These are phyloP conservation scores for Endoconidiophora polonica DNA, from an alignment of 2,329 filamentous ascomycete species.

Conservation along the genomic window DNA sequence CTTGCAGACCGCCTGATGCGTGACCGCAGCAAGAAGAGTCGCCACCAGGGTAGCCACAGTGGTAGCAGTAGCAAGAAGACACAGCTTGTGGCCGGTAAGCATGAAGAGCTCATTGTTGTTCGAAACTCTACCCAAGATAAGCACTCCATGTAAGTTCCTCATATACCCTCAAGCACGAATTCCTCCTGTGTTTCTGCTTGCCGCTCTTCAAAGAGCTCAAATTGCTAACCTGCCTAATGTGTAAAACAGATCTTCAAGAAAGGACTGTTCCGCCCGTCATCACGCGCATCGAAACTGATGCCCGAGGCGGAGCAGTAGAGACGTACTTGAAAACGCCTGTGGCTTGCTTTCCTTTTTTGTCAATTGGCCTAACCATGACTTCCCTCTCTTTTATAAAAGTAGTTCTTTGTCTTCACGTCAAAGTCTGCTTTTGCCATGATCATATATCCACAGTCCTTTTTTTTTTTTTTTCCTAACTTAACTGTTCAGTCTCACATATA, in stretches of 20 bases:
- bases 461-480: no score
- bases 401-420: no score
- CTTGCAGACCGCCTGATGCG: constrained; percentile 7
- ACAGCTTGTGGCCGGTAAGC: background rate
- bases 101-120: constrained; percentile 11
- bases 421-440: no score
- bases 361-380: no score
- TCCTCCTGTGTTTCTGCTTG: background rate
- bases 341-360: no score
- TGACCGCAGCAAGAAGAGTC: constrained; percentile 3
- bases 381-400: no score
- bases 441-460: no score
- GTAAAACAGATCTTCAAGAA: constrained; percentile 6
- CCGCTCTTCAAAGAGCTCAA: background rate
- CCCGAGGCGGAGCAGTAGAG: background rate
- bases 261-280: constrained; percentile 11
- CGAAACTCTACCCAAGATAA: constrained; percentile 6
- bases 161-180: constrained; percentile 13
- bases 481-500: no score
- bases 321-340: no score
- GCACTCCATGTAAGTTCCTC: constrained; percentile 7
- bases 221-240: constrained; percentile 6
- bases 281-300: background rate
- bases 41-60: background rate
- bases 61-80: constrained; percentile 4